Evolutionary conservation across 2,329 filamentous ascomycete species (phyloP), one percentile per base, ranked within the genome.

Genomic region (Phoma sp.): DNA sequence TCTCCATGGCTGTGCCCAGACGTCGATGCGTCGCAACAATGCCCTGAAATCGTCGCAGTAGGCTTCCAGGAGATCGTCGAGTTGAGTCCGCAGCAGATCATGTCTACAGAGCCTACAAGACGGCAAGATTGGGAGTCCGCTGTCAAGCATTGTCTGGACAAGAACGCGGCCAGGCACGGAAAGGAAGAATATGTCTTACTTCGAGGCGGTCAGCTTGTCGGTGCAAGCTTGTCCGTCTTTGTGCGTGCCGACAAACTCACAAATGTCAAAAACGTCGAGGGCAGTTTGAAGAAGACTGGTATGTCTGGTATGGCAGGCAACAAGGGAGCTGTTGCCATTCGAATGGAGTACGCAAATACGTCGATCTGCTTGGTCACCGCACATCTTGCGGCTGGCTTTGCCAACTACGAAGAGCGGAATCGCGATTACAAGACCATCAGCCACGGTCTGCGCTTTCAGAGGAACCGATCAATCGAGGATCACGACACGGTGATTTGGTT

Each of bases 11-110:
- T 99, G 4, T 92, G 90, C 68, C 90, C 91, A 0, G 82, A 85
- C 5, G 74, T 85, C 3, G 80, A 84, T 42, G 64, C 74, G 15
- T 78, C 81, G n/a, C 76, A 81, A 37, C 78, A 83, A 39, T 86
- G 90, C 56, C 93, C 95, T 5, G 90, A 93, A 53, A 90, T 99
- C 30, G 87, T 96, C 45, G 92, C 90, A 7, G 88, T 97, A 14
- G 95, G 92, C 0, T 98, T 99, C 66, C 95, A 99, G 71, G 95
- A 99, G 75, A 98, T 99, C 59, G 95, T 99, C n/a, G 91, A 96
- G 69, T 80, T 99, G 39, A 97, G 92, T 65, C 95, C 96, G 14
- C 93, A 98, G 73, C 95, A 99, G 69, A 98, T 99, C 69, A 97
- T 99, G 92, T 96, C 96, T 61, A 98, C 93, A 56, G 93, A 99